Evolutionary conservation across 495 filamentous ascomycete genomes (phyloP), one percentile per base, ranked within the genome.

Genomic region (Penicillium manginii): DNA sequence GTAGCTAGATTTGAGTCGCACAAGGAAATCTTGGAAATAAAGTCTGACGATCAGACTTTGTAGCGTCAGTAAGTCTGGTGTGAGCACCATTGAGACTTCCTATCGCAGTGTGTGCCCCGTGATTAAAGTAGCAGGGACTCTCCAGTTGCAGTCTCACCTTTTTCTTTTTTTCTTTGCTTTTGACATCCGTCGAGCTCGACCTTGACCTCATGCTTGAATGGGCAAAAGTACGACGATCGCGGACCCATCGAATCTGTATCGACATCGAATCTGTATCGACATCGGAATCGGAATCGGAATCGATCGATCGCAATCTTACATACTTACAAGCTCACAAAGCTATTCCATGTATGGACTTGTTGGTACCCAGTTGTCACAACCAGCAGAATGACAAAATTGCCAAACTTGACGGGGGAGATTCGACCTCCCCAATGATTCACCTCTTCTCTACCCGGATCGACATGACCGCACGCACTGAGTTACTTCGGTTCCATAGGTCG

Each of bases 261-360:
- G 11, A 40, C n/a, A n/a, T n/a, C n/a, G n/a, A 21, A 53, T 64
- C 58, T 26, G 19, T 48, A 64, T 57, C 61, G 12, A 18, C 47
- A 64, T 57, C 61, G 57, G 48, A 31, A 61, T 59, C 43, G 52
- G 12, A 46, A 57, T 59, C 55, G 43, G 26, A 55, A 66, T 66
- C 65, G 65, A 68, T 68, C 63, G 65, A 68, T 68, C 65, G 51
- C 5, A 50, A 49, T 47, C 45, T 37, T 47, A 55, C 31, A 29
- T 7, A 29, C 26, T 29, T 40, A 33, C 33, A 22, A 33, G 35
- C 51, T 54, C 45, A 47, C 45, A 29, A 55, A 35, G 2, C 40
- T 19, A 12, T n/a, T n/a, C n/a, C n/a, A n/a, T n/a, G n/a, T n/a
- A n/a, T n/a, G n/a, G n/a, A n/a, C n/a, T n/a, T n/a, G 8, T 19